Percentiles rank a stretch among this genome's conserved stretches.
phyloP scores from a whole-genome alignment of 176 grass and related monocot species.

The Microstegium vimineum region DNA sequence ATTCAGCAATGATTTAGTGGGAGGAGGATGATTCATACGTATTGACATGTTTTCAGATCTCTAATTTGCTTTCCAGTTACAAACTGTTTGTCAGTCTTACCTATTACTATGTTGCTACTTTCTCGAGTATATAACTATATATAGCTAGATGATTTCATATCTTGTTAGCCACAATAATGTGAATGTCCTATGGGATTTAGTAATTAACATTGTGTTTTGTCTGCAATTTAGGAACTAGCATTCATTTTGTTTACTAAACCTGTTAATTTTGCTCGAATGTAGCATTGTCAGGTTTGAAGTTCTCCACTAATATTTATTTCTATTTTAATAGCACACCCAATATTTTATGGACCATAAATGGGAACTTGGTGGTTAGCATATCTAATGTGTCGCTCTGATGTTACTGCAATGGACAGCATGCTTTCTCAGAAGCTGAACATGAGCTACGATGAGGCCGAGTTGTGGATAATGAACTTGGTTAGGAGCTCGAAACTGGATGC shows the following conservation, averaged over 20 bases:
- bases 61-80: background rate
- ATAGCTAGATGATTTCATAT: background rate
- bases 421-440: conserved; percentile 87
- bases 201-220: background rate
- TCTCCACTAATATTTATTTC: background rate
- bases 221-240: background rate
- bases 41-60: background rate
- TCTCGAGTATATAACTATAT: too few species aligned
- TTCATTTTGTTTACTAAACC: background rate
- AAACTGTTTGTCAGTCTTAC: background rate
- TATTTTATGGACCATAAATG: background rate
- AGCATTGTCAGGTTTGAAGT: background rate
- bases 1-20: background rate
- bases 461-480: conserved; percentile 90
- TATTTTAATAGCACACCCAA: background rate
- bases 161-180: background rate
- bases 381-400: background rate
- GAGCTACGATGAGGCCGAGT: conserved; percentile 66
- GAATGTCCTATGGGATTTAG: background rate
- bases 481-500: conserved; percentile 90
- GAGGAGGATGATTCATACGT: background rate
- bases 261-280: background rate
- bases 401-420: conserved; percentile 49
- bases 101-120: background rate
- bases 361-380: background rate